These are phyloP conservation scores for Effrenium voratum DNA, from an alignment of 73 alveolate species.

Conservation along the genomic window DNA sequence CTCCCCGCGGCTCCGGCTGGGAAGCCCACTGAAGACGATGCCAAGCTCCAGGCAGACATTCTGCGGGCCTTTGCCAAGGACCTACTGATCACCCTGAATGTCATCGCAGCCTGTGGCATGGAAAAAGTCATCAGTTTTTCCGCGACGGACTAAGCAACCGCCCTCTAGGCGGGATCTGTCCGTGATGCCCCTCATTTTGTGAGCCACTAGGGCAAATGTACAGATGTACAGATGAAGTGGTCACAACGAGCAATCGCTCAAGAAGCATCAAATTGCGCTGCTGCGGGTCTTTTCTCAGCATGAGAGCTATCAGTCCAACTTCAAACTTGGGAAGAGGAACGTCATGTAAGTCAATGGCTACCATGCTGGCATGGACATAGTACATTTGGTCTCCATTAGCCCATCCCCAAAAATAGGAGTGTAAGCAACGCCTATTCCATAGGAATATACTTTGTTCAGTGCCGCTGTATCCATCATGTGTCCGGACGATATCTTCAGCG, in stretches of 20 bases:
- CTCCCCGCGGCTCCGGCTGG: constrained; percentile 26
- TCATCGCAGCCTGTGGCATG: constrained; percentile 91
- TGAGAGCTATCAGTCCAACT: too few species aligned
- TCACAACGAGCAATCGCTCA: neutral
- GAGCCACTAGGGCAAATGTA: neutral
- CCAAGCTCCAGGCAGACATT: constrained; percentile 59
- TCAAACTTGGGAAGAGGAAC: too few species aligned
- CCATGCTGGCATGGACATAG: too few species aligned
- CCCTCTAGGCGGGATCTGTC: neutral
- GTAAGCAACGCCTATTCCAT: too few species aligned
- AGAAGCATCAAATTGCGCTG: neutral
- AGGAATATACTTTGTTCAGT: too few species aligned
- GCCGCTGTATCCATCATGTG: too few species aligned
- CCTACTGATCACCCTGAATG: constrained; percentile 31
- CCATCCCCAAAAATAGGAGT: too few species aligned
- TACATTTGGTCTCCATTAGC: too few species aligned
- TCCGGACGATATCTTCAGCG: too few species aligned
- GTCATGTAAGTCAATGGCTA: too few species aligned
- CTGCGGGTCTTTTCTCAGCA: too few species aligned
- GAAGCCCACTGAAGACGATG: constrained; percentile 40
- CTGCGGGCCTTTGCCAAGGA: constrained; percentile 41
- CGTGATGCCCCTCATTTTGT: neutral
- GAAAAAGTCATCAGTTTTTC: constrained; percentile 56
- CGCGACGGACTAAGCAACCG: constrained; percentile 29
- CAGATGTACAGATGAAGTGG: constrained; percentile 14